These are phyloP conservation scores for Starmerella geochares DNA, from an alignment of 805 yeast genomes.

Conservation along the genomic window DNA sequence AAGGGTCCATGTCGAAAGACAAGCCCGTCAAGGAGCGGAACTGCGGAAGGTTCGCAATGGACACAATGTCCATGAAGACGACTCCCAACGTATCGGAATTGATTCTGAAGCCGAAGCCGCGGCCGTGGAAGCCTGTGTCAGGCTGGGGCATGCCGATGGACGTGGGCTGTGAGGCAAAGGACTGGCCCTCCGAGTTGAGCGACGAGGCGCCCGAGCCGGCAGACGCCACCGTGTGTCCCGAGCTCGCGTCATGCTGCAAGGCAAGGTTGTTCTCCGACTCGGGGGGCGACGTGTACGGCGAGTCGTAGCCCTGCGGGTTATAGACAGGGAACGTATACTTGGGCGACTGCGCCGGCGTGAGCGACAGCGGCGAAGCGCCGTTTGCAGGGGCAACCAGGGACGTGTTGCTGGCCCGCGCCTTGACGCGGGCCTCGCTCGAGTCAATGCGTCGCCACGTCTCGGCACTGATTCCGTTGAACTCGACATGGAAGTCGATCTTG, in stretches of 20 bases:
- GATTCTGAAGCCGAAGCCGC: slow-evolving; percentile 22
- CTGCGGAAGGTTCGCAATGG: slow-evolving; percentile 72
- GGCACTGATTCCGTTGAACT: slow-evolving; percentile 3
- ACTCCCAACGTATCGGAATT: slow-evolving; percentile 45
- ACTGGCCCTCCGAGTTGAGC: not conserved
- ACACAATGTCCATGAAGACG: slow-evolving; percentile 60
- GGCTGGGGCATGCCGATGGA: slow-evolving; percentile 16
- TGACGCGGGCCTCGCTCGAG: not conserved
- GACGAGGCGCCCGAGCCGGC: not conserved
- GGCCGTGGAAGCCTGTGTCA: not conserved
- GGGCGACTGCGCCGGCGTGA: not conserved
- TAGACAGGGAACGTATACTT: not conserved
- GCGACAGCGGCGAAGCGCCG: not conserved
- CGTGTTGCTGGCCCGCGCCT: not conserved
- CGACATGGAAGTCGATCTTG: slow-evolving; percentile 4
- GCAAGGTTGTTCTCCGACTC: not conserved
- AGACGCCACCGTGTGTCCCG: not conserved
- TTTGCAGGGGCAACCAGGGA: not conserved
- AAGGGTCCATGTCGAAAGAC: slow-evolving; percentile 93
- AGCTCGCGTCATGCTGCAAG: not conserved
- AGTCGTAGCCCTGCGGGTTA: not conserved
- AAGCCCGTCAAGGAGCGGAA: slow-evolving; percentile 57
- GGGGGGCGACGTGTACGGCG: not conserved
- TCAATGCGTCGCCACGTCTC: slow-evolving; percentile 3
- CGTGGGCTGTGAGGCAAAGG: slow-evolving; percentile 1